Evolutionary conservation across 1,284 basidiomycete species (phyloP).

Genomic region (Neonothopanus nambi): DNA sequence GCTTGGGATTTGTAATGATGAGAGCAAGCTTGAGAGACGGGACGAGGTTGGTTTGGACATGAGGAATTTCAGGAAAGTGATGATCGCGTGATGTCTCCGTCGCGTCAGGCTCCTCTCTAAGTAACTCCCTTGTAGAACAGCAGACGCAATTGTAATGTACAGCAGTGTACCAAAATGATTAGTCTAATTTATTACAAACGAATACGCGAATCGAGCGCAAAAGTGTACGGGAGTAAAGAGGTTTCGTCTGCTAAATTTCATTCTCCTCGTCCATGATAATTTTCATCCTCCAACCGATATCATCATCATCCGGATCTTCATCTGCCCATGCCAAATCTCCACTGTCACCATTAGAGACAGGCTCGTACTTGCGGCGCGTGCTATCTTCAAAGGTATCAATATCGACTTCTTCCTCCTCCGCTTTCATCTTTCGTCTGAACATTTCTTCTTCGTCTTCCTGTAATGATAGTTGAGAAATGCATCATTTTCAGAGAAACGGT

Average conservation of each 20-base stretch:
- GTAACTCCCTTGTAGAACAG: too few relatives aligned
- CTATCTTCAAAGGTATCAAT: slow-evolving; percentile 45
- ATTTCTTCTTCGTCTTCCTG: slow-evolving; percentile 87
- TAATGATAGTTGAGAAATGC: neutral
- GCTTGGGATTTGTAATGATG: slow-evolving; percentile 37
- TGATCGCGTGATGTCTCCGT: neutral
- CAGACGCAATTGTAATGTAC: too few relatives aligned
- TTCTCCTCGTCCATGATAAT: slow-evolving; percentile 60
- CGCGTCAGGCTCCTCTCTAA: too few relatives aligned
- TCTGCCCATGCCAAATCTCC: slow-evolving; percentile 70
- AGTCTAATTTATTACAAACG: too few relatives aligned
- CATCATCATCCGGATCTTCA: slow-evolving; percentile 69
- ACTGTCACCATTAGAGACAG: slow-evolving; percentile 37
- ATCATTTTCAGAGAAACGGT: neutral
- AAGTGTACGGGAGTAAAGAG: too few relatives aligned
- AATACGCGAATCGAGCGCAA: too few relatives aligned
- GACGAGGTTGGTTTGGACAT: neutral
- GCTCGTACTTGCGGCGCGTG: slow-evolving; percentile 3
- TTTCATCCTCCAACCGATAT: slow-evolving; percentile 62
- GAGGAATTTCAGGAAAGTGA: too few relatives aligned
- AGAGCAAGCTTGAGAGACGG: slow-evolving; percentile 11
- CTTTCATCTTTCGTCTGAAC: slow-evolving; percentile 71
- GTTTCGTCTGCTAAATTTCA: too few relatives aligned
- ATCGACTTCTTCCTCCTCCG: slow-evolving; percentile 81
- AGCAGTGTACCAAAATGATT: too few relatives aligned